Conservation (phyloP, 2,329 filamentous ascomycete genomes). For the Exserohilum rostratum region DNA sequence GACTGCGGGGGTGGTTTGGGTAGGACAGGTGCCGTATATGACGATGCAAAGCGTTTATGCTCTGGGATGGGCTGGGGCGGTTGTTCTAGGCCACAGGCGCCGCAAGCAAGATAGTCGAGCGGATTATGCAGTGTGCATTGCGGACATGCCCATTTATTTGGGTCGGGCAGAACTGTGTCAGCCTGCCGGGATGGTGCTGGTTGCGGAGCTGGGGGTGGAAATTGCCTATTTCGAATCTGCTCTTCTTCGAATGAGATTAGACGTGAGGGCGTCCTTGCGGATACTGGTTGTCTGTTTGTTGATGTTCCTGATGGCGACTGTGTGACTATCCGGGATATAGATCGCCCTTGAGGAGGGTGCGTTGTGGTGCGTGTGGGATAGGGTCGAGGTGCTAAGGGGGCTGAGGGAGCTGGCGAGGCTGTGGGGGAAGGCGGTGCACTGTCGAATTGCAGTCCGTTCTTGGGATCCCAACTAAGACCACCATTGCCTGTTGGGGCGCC, state of each 20-base stretch:
- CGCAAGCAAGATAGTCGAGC: conserved; percentile 64
- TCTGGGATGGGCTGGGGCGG: conserved; percentile 51
- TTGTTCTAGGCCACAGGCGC: conserved; percentile 64
- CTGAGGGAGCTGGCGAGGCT: conserved; percentile 52
- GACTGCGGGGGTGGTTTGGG: conserved; percentile 42
- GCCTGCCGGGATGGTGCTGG: conserved; percentile 19
- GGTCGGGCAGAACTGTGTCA: conserved; percentile 30
- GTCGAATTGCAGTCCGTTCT: conserved; percentile 46
- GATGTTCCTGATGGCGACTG: conserved; percentile 20
- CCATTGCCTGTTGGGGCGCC: conserved; percentile 46
- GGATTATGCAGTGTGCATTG: conserved; percentile 68
- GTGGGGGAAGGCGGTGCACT: conserved; percentile 53
- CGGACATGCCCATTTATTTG: conserved; percentile 62
- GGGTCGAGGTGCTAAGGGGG: conserved; percentile 10
- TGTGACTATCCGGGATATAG: conserved; percentile 44
- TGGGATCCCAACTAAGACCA: conserved; percentile 45
- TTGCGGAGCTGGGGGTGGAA: conserved; percentile 40
- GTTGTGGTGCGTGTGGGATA: conserved; percentile 15
- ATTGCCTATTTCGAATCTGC: conserved; percentile 28
- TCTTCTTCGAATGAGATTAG: conserved; percentile 40
- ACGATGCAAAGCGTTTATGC: conserved; percentile 37
- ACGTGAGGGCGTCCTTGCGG: conserved; percentile 25
- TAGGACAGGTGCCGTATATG: conserved; percentile 30
- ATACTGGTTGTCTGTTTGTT: conserved; percentile 13
- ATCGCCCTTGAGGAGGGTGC: conserved; percentile 33